These are phyloP conservation scores for Tulasnella sp. DNA, from an alignment of 768 basidiomycete genomes.

Conservation along the genomic window DNA sequence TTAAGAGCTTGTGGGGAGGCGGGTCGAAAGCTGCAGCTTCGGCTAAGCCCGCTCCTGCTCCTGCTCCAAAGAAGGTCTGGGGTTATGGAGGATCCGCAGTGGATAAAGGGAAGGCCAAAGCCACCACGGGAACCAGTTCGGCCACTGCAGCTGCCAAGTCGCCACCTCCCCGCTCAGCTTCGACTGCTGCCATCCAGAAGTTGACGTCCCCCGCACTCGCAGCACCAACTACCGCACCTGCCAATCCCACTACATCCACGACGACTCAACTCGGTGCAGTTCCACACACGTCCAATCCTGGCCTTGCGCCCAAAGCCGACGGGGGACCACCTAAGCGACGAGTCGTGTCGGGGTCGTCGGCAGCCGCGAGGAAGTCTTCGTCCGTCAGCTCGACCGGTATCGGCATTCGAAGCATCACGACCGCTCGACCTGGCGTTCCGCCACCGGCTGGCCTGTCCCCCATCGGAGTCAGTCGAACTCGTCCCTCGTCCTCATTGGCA, in stretches of 20 bases:
- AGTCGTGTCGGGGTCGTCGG: background rate
- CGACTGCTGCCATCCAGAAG: background rate
- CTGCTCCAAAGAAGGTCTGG: background rate
- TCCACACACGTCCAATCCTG: background rate
- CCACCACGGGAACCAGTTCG: background rate
- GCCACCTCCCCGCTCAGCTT: background rate
- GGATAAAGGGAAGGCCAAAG: background rate
- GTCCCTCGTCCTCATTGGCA: background rate
- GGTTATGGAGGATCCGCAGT: background rate
- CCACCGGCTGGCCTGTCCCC: background rate
- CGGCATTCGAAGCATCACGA: background rate
- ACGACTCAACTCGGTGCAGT: background rate
- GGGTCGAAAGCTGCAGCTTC: background rate
- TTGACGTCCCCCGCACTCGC: background rate
- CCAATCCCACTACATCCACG: background rate
- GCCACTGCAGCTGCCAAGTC: background rate
- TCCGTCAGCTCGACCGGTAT: background rate
- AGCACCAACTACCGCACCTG: background rate
- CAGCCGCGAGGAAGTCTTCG: background rate
- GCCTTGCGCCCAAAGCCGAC: background rate
- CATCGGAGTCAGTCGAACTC: background rate
- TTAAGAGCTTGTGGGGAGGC: conserved; percentile 13
- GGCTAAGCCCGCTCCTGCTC: conserved; percentile 3
- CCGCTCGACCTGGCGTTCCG: background rate
- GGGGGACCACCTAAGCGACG: background rate